Evolutionary conservation across 257 asterid genomes (phyloP), one percentile per base, ranked within the genome.

Genomic region (Galeopsis tetrahit): DNA sequence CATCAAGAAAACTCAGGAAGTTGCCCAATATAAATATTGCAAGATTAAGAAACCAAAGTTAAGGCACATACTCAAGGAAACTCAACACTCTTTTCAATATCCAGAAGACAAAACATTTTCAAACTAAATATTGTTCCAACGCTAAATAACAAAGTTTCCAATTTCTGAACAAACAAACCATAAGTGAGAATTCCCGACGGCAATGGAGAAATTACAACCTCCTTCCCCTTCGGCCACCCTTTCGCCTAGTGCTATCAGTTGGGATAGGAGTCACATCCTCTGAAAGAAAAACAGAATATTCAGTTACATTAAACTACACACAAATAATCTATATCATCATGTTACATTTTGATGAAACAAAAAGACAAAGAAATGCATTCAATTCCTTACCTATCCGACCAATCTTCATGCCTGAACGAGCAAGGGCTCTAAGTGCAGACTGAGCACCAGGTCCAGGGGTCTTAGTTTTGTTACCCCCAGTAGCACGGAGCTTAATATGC

Each of bases 391-490:
- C 98, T 74, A 90, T 90, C 2, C 98, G 95, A 6, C 98, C 98
- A 85, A 92, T 90, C 78, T 92, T 90, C 96, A 92, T 90, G 79
- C 98, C 98, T 0, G 96, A 85, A 68, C 98, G 98, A 48, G 97
- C 97, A 77, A 92, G 91, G 39, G 98, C 98, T 56, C 98, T 76
- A 14, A 92, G 96, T 1, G 96, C 97, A 43, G 97, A 88, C 77
- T 92, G 97, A 14, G 98, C 98, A 74, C 98, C 98, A 44, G 97
- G 98, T 6, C 97, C 97, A 36, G 97, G 97, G 34, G 98, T 90
- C 86, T 92, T 92, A 0, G 98, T 92, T 68, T 92, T 92, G 81
- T 92, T 92, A 9, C 98, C 98, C 6, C 98, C 98, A 6, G 97
- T 92, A 9, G 98, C 97, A 68, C 97, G 89, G 43, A 92, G 97